Conservation (phyloP, 441 rosid genomes). For the Populus trichocarpa region DNA sequence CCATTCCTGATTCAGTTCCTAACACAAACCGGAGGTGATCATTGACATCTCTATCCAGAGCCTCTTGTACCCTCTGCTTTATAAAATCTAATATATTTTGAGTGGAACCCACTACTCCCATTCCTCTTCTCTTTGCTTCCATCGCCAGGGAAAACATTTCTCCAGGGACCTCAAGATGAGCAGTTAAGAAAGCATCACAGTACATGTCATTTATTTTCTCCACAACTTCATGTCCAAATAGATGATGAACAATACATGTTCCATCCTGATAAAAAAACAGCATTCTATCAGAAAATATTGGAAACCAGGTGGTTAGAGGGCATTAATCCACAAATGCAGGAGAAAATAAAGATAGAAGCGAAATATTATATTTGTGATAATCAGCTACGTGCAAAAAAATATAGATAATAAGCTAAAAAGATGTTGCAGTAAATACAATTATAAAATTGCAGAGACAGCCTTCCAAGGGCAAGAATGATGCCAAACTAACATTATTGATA, state of each 20-base stretch:
- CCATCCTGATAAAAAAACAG: slow-evolving; percentile 58
- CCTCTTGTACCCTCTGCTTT: slow-evolving; percentile 73
- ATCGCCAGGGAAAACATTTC: slow-evolving; percentile 97
- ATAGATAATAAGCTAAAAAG: background rate
- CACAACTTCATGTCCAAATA: slow-evolving; percentile 89
- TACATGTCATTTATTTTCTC: slow-evolving; percentile 79
- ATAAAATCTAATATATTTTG: slow-evolving; percentile 87
- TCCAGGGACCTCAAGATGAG: slow-evolving; percentile 96
- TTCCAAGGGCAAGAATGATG: background rate
- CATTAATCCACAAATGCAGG: background rate
- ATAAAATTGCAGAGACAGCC: background rate
- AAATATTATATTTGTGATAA: background rate
- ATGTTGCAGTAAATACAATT: background rate
- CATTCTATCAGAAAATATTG: slow-evolving; percentile 5
- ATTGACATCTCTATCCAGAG: slow-evolving; percentile 63
- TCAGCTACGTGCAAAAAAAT: background rate
- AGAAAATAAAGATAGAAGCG: background rate
- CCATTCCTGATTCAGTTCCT: slow-evolving; percentile 98
- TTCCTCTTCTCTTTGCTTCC: slow-evolving; percentile 90
- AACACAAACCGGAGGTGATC: slow-evolving; percentile 88
- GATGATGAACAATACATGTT: slow-evolving; percentile 89
- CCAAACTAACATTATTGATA: background rate
- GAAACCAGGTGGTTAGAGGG: slow-evolving; percentile 8
- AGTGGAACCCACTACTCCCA: slow-evolving; percentile 97
- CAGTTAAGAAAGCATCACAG: slow-evolving; percentile 87